A percentile compares a stretch with the other conserved stretches of the same genome.
Evolutionary conservation across 1,284 basidiomycete genomes (phyloP).

Genomic region (Cryptococcus hybrid): DNA sequence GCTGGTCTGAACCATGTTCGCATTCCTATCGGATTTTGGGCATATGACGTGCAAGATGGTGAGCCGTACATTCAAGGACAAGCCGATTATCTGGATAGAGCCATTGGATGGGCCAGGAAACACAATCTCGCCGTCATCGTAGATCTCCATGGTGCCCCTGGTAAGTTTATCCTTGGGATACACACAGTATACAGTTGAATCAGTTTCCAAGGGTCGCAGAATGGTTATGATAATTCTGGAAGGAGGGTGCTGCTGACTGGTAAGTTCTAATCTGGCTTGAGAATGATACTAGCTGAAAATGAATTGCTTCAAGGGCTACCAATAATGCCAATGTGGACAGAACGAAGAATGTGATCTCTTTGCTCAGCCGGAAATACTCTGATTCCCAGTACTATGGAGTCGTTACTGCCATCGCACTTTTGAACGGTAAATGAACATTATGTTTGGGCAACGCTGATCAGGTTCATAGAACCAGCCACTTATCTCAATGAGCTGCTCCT

Average conservation of each 20-base stretch:
- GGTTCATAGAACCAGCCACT: constrained; percentile 66
- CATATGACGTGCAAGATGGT: constrained; percentile 72
- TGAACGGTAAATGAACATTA: constrained; percentile 38
- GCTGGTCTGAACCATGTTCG: constrained; percentile 77
- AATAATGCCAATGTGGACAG: constrained; percentile 37
- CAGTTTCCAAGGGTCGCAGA: constrained; percentile 60
- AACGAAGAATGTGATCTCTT: constrained; percentile 51
- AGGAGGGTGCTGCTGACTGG: constrained; percentile 69
- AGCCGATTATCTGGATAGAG: constrained; percentile 54
- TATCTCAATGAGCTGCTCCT: constrained; percentile 61
- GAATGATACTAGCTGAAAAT: not conserved
- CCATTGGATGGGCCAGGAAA: constrained; percentile 72
- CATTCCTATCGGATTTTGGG: constrained; percentile 78
- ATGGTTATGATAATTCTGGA: constrained; percentile 77
- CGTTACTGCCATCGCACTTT: constrained; percentile 57
- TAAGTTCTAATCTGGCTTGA: constrained; percentile 3
- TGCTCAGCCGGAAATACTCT: constrained; percentile 35
- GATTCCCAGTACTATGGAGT: constrained; percentile 55
- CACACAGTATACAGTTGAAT: too few relatives aligned
- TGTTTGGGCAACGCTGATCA: not conserved
- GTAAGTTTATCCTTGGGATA: too few relatives aligned
- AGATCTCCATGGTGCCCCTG: constrained; percentile 70
- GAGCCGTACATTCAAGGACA: constrained; percentile 86
- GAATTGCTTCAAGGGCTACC: constrained; percentile 13
- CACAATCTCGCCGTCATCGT: constrained; percentile 73